Conservation (phyloP, 2,329 filamentous ascomycete genomes). For the Exserohilum turcica region DNA sequence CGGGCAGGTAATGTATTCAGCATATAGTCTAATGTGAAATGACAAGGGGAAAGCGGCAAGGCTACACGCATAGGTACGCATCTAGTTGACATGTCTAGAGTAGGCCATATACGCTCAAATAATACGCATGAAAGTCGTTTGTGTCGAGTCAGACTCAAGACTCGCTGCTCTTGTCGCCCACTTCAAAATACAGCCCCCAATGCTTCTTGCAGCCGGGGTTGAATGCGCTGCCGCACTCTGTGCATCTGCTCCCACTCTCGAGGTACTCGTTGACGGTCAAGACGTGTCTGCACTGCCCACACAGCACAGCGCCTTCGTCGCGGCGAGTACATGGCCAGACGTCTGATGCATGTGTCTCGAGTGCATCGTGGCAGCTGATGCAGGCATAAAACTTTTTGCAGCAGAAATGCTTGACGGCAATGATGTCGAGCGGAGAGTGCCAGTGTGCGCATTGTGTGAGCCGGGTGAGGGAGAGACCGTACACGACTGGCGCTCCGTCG, state of each 20-base stretch:
- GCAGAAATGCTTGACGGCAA: slow-evolving; percentile 46
- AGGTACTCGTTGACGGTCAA: slow-evolving; percentile 40
- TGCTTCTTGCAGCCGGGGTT: slow-evolving; percentile 45
- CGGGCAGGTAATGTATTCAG: background rate
- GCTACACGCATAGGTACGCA: background rate
- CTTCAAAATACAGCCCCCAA: slow-evolving; percentile 43
- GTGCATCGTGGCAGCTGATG: slow-evolving; percentile 40
- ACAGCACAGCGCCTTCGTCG: slow-evolving; percentile 35
- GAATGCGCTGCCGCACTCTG: slow-evolving; percentile 34
- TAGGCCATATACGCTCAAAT: background rate
- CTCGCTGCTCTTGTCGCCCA: background rate
- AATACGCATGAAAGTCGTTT: background rate
- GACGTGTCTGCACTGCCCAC: slow-evolving; percentile 38
- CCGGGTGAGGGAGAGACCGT: slow-evolving; percentile 36
- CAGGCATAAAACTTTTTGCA: slow-evolving; percentile 47
- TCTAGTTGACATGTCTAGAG: background rate
- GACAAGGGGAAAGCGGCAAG: background rate
- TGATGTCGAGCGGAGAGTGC: slow-evolving; percentile 42
- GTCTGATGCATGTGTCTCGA: slow-evolving; percentile 31
- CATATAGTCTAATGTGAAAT: background rate
- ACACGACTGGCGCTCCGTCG: slow-evolving; percentile 18
- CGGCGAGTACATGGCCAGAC: slow-evolving; percentile 30
- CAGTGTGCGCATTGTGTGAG: slow-evolving; percentile 44
- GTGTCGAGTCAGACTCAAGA: background rate
- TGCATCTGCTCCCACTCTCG: slow-evolving; percentile 35